Base-by-base conservation (phyloP, 1,284 basidiomycete genomes). In the Trichosporon sp. region DNA sequence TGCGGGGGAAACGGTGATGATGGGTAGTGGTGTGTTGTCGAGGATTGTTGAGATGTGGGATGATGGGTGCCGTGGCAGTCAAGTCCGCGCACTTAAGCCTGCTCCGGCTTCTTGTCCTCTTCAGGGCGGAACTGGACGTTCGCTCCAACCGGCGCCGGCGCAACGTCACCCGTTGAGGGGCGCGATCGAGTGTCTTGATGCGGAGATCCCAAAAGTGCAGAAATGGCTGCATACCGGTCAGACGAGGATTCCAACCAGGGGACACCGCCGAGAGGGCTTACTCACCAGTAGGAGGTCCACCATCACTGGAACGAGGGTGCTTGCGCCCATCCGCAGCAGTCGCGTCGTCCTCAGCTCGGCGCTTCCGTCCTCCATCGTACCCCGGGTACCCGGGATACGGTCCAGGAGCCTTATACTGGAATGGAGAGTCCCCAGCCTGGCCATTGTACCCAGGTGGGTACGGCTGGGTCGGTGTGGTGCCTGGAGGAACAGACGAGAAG, bases 201-300 rank as follows among this genome's bases (percentile, higher is more conserved):
- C 32, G 76, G 76, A n/a, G 74, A 74, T 6, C 76, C 78, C 2
- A 79, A 65, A 23, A 79, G 63, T 16, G 78, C 78, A 29, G 73
- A 74, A 44, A 78, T 78, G 3, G 77, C 76, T 54, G 49, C 49
- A 54, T 27, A 54, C 49, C 25, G 49, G 49, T 54, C 49, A 54
- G 49, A 54, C 49, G 11, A 29, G 49, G 49, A 54, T 54, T 27
- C 27, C 49, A 54, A 54, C 49, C 25, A 29, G 16, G n/a, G n/a
- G 49, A 54, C 49, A 54, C 49, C 27, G 25, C n/a, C n/a, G n/a
- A n/a, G n/a, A n/a, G n/a, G 19, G 27, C 3, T 54, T 29, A 54
- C 56, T 65, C 60, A 27, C 56, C 60, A 19, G 62, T 46, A 33
- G 56, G 32, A 2, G 59, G 60, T 10, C 27, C 59, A 7, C 56